phyloP scores from a whole-genome alignment of 805 yeast species.

The Lipomyces lipofer region DNA sequence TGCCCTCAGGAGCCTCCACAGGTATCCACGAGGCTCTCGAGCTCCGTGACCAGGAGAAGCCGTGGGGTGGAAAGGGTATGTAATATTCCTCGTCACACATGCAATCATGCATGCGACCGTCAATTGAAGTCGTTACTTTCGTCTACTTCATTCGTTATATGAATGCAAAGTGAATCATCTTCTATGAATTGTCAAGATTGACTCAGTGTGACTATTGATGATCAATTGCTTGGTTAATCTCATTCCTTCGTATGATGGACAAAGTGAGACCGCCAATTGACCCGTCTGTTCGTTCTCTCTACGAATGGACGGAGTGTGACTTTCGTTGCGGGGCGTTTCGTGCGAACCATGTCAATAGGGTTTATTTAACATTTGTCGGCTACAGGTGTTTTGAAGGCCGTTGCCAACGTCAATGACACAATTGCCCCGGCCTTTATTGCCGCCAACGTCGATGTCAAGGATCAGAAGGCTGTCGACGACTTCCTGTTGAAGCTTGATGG shows the following conservation, averaged over 20 bases:
- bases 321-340: not conserved
- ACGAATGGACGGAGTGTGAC: no score
- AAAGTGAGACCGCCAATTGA: no score
- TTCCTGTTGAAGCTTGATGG: constrained; percentile 89
- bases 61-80: constrained; percentile 97
- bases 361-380: not conserved
- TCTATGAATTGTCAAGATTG: no score
- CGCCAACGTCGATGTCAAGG: constrained; percentile 77
- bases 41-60: constrained; percentile 96
- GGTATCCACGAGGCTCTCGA: constrained; percentile 99
- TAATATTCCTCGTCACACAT: not conserved
- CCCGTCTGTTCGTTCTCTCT: no score
- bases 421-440: constrained; percentile 91
- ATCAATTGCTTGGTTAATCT: no score
- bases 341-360: not conserved
- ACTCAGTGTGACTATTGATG: no score
- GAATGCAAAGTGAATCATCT: no score
- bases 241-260: no score
- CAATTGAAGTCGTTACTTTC: no score
- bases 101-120: no score
- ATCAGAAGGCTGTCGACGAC: constrained; percentile 85
- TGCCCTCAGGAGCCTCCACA: constrained; percentile 99
- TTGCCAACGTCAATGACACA: constrained; percentile 89
- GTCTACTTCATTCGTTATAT: no score
- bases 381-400: constrained; percentile 76